Percentiles rank a stretch among this genome's conserved stretches.
Evolutionary conservation across 345 rosid species (phyloP).

Genomic region (Excoecaria cochinchinensis): DNA sequence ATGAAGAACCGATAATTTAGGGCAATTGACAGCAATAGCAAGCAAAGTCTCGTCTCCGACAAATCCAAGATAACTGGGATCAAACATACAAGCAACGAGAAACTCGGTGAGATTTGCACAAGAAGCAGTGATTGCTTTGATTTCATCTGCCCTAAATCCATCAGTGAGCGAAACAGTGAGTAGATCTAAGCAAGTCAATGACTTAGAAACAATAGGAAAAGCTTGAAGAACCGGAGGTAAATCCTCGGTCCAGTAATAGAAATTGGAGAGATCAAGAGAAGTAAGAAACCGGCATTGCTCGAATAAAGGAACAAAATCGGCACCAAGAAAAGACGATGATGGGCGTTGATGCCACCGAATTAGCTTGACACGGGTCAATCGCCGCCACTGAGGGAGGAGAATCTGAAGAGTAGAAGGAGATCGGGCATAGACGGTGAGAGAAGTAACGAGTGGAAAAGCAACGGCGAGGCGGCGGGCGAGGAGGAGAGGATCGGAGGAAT

Average conservation of each 20-base stretch:
- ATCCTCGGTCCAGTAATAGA: slow-evolving; percentile 93
- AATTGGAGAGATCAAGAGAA: slow-evolving; percentile 62
- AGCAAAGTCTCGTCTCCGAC: slow-evolving; percentile 71
- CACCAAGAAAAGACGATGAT: slow-evolving; percentile 39
- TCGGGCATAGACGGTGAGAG: slow-evolving; percentile 61
- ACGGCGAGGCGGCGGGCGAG: slow-evolving; percentile 51
- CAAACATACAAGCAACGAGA: slow-evolving; percentile 70
- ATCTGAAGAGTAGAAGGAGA: slow-evolving; percentile 46
- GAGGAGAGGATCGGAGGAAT: slow-evolving; percentile 38
- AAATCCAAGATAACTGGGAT: slow-evolving; percentile 69
- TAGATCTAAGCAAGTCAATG: slow-evolving; percentile 55
- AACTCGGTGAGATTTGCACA: slow-evolving; percentile 59
- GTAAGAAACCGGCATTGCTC: slow-evolving; percentile 45
- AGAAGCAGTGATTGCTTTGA: slow-evolving; percentile 49
- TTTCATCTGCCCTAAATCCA: slow-evolving; percentile 73
- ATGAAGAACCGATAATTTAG: slow-evolving; percentile 56
- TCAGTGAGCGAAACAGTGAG: slow-evolving; percentile 65
- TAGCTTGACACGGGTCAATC: slow-evolving; percentile 50
- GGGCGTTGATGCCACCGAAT: slow-evolving; percentile 87
- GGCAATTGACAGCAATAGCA: slow-evolving; percentile 60
- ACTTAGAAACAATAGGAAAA: slow-evolving; percentile 41
- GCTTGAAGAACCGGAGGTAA: slow-evolving; percentile 69
- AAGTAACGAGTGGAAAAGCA: slow-evolving; percentile 53
- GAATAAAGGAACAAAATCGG: slow-evolving; percentile 55
- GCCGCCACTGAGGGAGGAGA: slow-evolving; percentile 70